phyloP scores from a whole-genome alignment of 371 early-diverging fungal species.

The Capillidium heterosporum region DNA sequence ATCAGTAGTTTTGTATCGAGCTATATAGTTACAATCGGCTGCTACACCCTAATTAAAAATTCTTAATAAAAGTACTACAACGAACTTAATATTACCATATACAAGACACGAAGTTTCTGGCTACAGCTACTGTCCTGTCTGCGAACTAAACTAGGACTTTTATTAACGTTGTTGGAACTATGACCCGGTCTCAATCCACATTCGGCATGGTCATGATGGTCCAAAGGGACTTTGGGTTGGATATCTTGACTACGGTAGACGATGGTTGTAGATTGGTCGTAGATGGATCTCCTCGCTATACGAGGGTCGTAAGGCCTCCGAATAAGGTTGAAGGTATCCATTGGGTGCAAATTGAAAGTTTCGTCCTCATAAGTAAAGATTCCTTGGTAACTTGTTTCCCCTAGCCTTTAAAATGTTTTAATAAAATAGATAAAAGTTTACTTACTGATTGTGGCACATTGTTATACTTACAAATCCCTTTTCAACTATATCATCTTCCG shows the following conservation, averaged over 20 bases:
- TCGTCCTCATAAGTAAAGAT: slow-evolving; percentile 30
- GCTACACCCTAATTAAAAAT: too few species aligned
- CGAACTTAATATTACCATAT: too few species aligned
- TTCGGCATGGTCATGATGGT: not conserved
- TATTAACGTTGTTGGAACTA: not conserved
- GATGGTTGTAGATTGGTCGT: slow-evolving; percentile 22
- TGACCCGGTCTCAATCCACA: not conserved
- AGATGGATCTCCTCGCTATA: slow-evolving; percentile 8
- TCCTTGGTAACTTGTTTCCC: slow-evolving; percentile 28
- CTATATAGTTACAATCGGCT: slow-evolving; percentile 61
- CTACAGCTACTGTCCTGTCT: slow-evolving; percentile 5
- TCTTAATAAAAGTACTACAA: too few species aligned
- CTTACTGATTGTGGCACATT: slow-evolving; percentile 21
- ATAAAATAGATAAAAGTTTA: slow-evolving; percentile 9
- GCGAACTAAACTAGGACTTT: slow-evolving; percentile 7
- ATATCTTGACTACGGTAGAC: slow-evolving; percentile 25
- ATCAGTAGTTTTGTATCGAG: slow-evolving; percentile 27
- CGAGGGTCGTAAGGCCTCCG: not conserved
- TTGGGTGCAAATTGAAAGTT: slow-evolving; percentile 40
- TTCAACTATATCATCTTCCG: slow-evolving; percentile 13
- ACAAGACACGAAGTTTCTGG: slow-evolving; percentile 12
- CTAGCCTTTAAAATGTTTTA: not conserved
- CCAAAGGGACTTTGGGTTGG: not conserved
- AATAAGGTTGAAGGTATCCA: slow-evolving; percentile 22
- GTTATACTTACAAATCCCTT: slow-evolving; percentile 51